phyloP scores from a whole-genome alignment of 257 asterid species.

The Solanum infundibuliforme region DNA sequence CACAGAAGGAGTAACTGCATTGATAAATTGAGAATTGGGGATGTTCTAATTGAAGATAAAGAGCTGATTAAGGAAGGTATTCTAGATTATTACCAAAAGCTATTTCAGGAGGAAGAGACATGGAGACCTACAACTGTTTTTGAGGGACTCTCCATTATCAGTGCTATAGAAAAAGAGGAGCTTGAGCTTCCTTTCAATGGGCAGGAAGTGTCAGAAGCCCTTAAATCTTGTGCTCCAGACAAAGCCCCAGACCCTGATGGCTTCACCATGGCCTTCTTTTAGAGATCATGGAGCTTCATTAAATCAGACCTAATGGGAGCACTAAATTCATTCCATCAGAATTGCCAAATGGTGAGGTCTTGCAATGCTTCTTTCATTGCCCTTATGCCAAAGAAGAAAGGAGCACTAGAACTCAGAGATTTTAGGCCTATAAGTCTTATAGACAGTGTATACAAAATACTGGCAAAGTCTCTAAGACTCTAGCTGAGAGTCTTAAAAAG shows the following conservation, averaged over 20 bases:
- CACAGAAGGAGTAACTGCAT: too few species aligned
- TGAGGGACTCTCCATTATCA: too few species aligned
- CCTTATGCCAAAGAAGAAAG: not conserved
- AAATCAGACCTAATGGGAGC: not conserved
- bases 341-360: not conserved
- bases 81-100: too few species aligned
- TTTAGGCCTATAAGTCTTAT: not conserved
- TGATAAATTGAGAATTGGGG: too few species aligned
- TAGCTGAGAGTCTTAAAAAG: not conserved
- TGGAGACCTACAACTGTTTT: too few species aligned
- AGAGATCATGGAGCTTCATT: not conserved
- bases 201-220: too few species aligned
- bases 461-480: not conserved
- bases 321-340: not conserved
- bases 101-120: too few species aligned
- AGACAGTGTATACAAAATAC: not conserved
- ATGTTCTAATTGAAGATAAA: too few species aligned
- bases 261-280: too few species aligned
- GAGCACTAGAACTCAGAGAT: not conserved
- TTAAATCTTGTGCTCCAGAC: not conserved
- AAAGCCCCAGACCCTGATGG: not conserved
- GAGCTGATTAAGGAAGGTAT: too few species aligned
- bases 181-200: too few species aligned
- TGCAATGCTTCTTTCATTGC: not conserved
- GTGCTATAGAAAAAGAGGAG: too few species aligned